phyloP scores from a whole-genome alignment of 148 eudicot genomes.

The Nepenthes mirabilis region DNA sequence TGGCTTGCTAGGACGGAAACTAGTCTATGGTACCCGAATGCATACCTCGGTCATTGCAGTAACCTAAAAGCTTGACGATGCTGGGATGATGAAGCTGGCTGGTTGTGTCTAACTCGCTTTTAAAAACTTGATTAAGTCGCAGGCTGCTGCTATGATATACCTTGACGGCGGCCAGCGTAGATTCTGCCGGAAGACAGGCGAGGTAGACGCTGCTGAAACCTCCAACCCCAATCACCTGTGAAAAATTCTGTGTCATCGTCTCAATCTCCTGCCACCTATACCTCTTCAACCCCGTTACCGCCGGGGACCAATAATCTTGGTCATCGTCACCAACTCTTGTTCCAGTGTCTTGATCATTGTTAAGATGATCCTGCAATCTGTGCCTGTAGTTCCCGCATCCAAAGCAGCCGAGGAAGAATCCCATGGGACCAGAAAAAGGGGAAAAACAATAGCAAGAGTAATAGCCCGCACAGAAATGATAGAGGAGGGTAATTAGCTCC shows the following conservation, averaged over 20 bases:
- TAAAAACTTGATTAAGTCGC: slow-evolving; percentile 38
- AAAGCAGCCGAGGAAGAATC: too few species aligned
- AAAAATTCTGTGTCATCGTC: slow-evolving; percentile 26
- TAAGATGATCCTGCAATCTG: too few species aligned
- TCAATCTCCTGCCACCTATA: slow-evolving; percentile 50
- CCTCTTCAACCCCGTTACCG: slow-evolving; percentile 17
- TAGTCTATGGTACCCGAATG: not conserved
- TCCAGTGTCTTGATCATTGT: too few species aligned
- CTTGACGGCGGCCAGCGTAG: slow-evolving; percentile 48
- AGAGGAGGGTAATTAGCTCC: too few species aligned
- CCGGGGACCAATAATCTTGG: too few species aligned
- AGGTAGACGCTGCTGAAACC: slow-evolving; percentile 75
- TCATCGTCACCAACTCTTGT: too few species aligned
- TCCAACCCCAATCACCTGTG: slow-evolving; percentile 50
- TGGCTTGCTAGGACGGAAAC: too few species aligned
- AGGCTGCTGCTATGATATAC: slow-evolving; percentile 36
- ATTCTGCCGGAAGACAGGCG: slow-evolving; percentile 30
- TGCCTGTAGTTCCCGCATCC: too few species aligned
- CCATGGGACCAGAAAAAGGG: too few species aligned
- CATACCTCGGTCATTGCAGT: slow-evolving; percentile 58
- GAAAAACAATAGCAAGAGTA: too few species aligned
- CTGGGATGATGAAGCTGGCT: slow-evolving; percentile 34
- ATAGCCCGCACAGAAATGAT: too few species aligned
- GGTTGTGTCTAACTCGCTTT: slow-evolving; percentile 54
- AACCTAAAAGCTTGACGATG: slow-evolving; percentile 58